Base-by-base conservation (phyloP, 495 filamentous ascomycete species). In the Parathielavia appendiculata region DNA sequence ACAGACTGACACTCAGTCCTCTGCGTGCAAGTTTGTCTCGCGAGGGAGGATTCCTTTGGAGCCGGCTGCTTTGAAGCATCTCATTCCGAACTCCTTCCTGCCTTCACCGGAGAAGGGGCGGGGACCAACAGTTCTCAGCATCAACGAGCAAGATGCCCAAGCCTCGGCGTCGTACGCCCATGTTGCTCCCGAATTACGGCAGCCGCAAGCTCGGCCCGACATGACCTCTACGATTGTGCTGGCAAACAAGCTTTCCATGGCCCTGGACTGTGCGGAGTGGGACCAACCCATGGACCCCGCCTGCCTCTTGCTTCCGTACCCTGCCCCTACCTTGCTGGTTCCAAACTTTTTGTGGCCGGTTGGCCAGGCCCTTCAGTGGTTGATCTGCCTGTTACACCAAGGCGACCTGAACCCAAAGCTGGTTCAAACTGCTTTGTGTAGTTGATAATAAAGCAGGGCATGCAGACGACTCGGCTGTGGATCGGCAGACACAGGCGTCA, bases 231-330 rank as follows among this genome's bases (percentile, higher is more conserved):
- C 41, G 1, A 34, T n/a, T 13, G 48, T 20, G 19, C 10, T 30
- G 5, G 19, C 50, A 52, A 40, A 52, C 50, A 52, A 52, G 50
- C 50, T 52, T 52, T 52, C 7, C 1, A 39, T 41, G 36, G 36
- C 36, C 16, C 26, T 30, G 36, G 20, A 22, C 30, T 40, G 17
- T 40, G n/a, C n/a, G n/a, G n/a, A n/a, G n/a, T 26, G 36, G 40
- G 40, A 40, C 35, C 26, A 38, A 23, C 36, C 48, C 34, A 38
- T n/a, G 46, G 16, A 6, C 26, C 16, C 17, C 11, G 26, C 35
- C 17, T 2, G 6, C 12, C 36, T 12, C 20, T 35, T 13, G 13
- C 36, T 23, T 19, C 50, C 35, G 34, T 41, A 23, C 16, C 10
- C 36, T 40, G 19, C 6, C 5, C 8, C 35, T 6, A 41, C 10